A percentile compares a stretch with the other conserved stretches of the same genome.
Evolutionary conservation across 495 filamentous ascomycete species (phyloP).

Genomic region (Penicillium bialowiezense): DNA sequence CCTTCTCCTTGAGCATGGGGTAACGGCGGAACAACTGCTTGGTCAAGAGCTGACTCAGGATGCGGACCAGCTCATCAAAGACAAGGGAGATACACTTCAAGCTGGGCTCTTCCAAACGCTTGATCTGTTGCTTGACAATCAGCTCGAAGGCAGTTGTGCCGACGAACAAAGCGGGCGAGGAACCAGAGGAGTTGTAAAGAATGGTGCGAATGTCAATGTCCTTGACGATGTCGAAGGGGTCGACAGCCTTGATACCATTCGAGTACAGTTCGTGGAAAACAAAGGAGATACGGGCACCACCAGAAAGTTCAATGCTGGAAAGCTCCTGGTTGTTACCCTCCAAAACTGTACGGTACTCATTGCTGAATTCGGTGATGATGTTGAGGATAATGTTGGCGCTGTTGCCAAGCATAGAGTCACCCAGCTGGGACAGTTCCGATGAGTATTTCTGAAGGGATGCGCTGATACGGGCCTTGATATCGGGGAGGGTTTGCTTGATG

Average conservation of each 20-base stretch:
- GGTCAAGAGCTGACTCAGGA: constrained; percentile 82
- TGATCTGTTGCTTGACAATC: constrained; percentile 99
- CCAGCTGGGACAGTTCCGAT: constrained; percentile 74
- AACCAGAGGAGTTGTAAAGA: constrained; percentile 96
- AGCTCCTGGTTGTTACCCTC: constrained; percentile 96
- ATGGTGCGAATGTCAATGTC: constrained; percentile 97
- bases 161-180: constrained; percentile 95
- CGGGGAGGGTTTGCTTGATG: constrained; percentile 98
- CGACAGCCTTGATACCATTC: constrained; percentile 97
- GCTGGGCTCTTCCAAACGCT: constrained; percentile 91
- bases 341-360: constrained; percentile 92
- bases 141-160: constrained; percentile 96
- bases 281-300: constrained; percentile 97
- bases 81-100: constrained; percentile 95
- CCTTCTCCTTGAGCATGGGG: constrained; percentile 91
- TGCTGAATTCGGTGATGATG: constrained; percentile 98
- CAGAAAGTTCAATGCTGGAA: constrained; percentile 89
- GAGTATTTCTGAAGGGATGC: constrained; percentile 90
- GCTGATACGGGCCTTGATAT: constrained; percentile 95
- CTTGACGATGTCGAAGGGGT: constrained; percentile 96
- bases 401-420: constrained; percentile 95
- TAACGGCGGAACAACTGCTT: constrained; percentile 92
- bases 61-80: constrained; percentile 96
- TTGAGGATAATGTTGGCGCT: constrained; percentile 93
- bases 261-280: constrained; percentile 98